Conservation (phyloP, 1,284 basidiomycete species). For the Ustilago bromivora region DNA sequence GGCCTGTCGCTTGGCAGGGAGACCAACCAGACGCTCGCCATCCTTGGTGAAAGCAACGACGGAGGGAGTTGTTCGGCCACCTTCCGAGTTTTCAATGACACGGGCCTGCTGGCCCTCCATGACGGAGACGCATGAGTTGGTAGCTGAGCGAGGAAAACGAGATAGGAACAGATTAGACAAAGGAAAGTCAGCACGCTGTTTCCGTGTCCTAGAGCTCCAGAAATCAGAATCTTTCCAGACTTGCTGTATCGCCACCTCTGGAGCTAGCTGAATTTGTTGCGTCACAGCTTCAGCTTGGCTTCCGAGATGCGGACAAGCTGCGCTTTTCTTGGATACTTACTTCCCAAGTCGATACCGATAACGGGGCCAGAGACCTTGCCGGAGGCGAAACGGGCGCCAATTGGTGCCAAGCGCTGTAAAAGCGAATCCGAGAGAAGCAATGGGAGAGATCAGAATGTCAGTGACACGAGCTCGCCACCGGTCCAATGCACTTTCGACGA, state of each 20-base stretch:
- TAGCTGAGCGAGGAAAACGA: slow-evolving; percentile 38
- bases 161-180: neutral
- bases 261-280: neutral
- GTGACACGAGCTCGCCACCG: slow-evolving; percentile 9
- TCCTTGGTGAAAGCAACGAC: slow-evolving; percentile 97
- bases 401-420: slow-evolving; percentile 53
- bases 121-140: slow-evolving; percentile 69
- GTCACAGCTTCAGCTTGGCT: too few relatives aligned
- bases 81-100: slow-evolving; percentile 97
- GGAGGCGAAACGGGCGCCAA: slow-evolving; percentile 57
- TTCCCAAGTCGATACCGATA: slow-evolving; percentile 68
- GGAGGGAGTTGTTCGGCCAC: slow-evolving; percentile 96
- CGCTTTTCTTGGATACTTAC: slow-evolving; percentile 37
- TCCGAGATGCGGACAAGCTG: neutral
- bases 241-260: neutral
- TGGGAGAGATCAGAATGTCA: slow-evolving; percentile 6
- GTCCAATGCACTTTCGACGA: neutral
- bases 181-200: slow-evolving; percentile 11
- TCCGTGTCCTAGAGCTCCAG: neutral
- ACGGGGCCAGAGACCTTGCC: slow-evolving; percentile 66
- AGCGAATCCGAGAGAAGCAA: neutral
- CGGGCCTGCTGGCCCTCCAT: slow-evolving; percentile 92
- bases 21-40: slow-evolving; percentile 80
- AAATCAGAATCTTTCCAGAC: neutral
- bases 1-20: slow-evolving; percentile 96